Evolutionary conservation across 2,329 filamentous ascomycete species (phyloP).

Genomic region (Dendrostoma leiphaemia): DNA sequence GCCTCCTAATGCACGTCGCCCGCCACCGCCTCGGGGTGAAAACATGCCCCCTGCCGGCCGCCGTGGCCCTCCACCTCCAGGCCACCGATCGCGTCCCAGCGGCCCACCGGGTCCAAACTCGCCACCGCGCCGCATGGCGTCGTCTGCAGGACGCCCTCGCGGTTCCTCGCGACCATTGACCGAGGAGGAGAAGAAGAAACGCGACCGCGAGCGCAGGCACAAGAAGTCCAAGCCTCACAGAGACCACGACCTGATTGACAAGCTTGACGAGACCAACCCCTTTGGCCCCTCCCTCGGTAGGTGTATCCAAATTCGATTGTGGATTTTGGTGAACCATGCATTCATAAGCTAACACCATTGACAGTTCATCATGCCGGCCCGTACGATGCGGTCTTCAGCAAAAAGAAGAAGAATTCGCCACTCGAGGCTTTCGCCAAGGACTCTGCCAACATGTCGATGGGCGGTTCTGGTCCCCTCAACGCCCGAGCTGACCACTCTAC

Average conservation of each 20-base stretch:
- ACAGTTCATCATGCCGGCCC: slow-evolving; percentile 95
- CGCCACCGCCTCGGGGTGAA: slow-evolving; percentile 43
- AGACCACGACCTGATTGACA: slow-evolving; percentile 87
- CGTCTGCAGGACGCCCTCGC: slow-evolving; percentile 62
- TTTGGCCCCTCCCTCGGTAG: slow-evolving; percentile 80
- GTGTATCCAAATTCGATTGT: slow-evolving; percentile 33
- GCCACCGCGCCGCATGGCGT: slow-evolving; percentile 30
- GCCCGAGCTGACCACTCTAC: slow-evolving; percentile 76
- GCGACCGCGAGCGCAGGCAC: slow-evolving; percentile 47
- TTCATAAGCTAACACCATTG: background rate
- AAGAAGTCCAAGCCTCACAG: slow-evolving; percentile 46
- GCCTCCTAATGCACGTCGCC: slow-evolving; percentile 29
- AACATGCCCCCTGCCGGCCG: slow-evolving; percentile 47
- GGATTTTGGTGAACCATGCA: background rate
- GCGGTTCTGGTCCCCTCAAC: slow-evolving; percentile 83
- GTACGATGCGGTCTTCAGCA: slow-evolving; percentile 93
- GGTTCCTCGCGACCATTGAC: slow-evolving; percentile 57
- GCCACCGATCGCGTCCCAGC: slow-evolving; percentile 52
- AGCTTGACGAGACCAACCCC: slow-evolving; percentile 92
- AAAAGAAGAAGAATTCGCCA: slow-evolving; percentile 79
- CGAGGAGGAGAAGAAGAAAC: slow-evolving; percentile 56
- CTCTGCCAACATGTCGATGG: slow-evolving; percentile 88
- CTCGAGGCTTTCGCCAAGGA: slow-evolving; percentile 96
- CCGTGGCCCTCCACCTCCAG: slow-evolving; percentile 37
- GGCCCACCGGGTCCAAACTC: slow-evolving; percentile 29